Base-by-base conservation (phyloP, 2,329 filamentous ascomycete genomes). In the Passalora sequoiae region DNA sequence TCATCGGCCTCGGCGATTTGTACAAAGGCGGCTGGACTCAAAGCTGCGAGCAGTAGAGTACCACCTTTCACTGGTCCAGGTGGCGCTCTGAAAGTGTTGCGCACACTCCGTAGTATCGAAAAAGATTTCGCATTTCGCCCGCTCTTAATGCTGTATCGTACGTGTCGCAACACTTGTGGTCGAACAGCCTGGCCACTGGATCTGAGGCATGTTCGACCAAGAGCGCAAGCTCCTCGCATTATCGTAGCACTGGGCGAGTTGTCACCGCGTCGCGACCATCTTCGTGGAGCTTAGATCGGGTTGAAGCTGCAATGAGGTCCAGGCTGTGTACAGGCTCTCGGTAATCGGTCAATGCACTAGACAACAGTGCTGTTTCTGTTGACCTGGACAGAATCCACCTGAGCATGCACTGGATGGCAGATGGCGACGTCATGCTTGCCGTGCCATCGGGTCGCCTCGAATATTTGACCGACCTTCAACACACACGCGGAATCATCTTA, bases 1-100 rank as follows among this genome's bases (percentile, higher is more conserved):
- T 60, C 52, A 8, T 64, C 58, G 32, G 76, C 68, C 49, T 78
- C 70, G 37, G 73, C 72, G 31, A 83, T 66, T 42, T 76, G 68
- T 28, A 84, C 72, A 50, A 83, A 81, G 1, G 74, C 77, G 4
- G 71, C 73, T 0, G 80, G 77, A 17, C 71, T 75, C 38, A 83
- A 63, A 4, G 63, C 65, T n/a, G 70, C 69, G 22, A 65, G 55
- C 16, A 68, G 55, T 10, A 60, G 44, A 28, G 57, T 56, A 21
- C 60, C 61, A 25, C 62, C 60, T 24, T 61, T 61, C 46, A 66
- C 51, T 1, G 65, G 63, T 15, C 61, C 43, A 1, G 62, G 64
- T 6, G 63, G 62, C 10, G 50, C 40, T 20, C 56, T 52, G 47
- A 63, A 64, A n/a, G 44, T 41, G 7, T 51, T 43, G 19, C 50